These are phyloP conservation scores for Suaeda aralocaspica DNA, from an alignment of 148 eudicot species.

Conservation along the genomic window DNA sequence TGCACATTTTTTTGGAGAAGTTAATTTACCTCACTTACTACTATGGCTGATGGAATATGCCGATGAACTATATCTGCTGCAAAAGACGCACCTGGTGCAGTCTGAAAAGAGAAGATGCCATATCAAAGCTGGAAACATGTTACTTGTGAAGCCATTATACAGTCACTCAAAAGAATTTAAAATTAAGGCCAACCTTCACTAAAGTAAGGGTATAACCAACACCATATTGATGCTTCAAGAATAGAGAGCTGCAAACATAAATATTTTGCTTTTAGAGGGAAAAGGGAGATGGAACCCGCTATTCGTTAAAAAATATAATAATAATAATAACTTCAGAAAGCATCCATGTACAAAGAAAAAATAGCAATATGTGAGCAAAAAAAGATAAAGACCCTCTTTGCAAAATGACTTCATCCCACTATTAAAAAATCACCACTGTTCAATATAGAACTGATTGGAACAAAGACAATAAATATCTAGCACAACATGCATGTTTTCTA, in stretches of 20 bases:
- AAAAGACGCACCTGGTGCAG: slow-evolving; percentile 67
- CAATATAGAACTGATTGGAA: background rate
- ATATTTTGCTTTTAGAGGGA: slow-evolving; percentile 12
- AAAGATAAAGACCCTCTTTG: background rate
- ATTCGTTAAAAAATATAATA: no score
- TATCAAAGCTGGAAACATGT: slow-evolving; percentile 8
- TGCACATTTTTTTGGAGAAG: background rate
- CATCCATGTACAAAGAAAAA: background rate
- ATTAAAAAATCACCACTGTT: background rate
- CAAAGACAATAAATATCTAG: background rate
- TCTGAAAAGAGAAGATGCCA: slow-evolving; percentile 39
- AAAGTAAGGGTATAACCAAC: slow-evolving; percentile 98
- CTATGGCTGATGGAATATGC: slow-evolving; percentile 82
- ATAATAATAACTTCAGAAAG: background rate
- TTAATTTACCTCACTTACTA: slow-evolving; percentile 78
- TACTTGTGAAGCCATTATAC: slow-evolving; percentile 6
- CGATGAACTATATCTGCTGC: slow-evolving; percentile 84
- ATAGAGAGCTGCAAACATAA: slow-evolving; percentile 64
- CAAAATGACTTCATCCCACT: background rate
- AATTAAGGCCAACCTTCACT: slow-evolving; percentile 62
- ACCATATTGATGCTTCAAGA: slow-evolving; percentile 94
- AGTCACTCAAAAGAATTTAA: slow-evolving; percentile 9
- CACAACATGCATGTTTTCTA: background rate
- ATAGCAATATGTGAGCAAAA: background rate
- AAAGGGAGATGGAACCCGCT: background rate